Base-by-base conservation (phyloP, 2,329 filamentous ascomycete species). In the Neopestalotiopsis clavispora region DNA sequence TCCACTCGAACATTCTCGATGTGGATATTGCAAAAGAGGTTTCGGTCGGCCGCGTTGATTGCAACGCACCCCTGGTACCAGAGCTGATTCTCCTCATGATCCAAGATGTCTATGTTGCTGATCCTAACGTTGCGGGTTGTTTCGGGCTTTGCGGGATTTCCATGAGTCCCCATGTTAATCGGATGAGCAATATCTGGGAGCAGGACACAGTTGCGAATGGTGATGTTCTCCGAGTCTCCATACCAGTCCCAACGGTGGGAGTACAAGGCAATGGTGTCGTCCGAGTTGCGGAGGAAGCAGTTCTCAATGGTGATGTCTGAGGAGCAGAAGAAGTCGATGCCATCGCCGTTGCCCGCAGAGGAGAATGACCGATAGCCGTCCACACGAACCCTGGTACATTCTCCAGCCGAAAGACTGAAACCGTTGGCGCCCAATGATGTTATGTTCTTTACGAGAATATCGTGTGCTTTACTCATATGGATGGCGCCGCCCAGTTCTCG, bases 261-360 rank as follows among this genome's bases (percentile, higher is more conserved):
- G n/a, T 62, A 62, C n/a, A 62, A n/a, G 17, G 59, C 59, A 30
- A 62, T 34, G 59, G 14, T 62, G 9, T 62, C 59, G 13, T 62
- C 59, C 59, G 59, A 62, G 17, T 62, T 62, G 1, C 59, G 59
- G 13, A 62, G 32, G 30, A 62, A 62, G 6, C 59, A 62, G 32
- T 62, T 34, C 32, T 62, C 59, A 2, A 62, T 34, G 30, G 34
- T 1, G 1, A 62, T 10, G 32, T 62, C 59, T 6, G n/a, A 34
- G 0, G 59, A 62, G 59, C 59, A 62, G 59, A 62, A 62, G 59
- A 62, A 62, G 17, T 62, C 59, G 32, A 62, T 34, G 32, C 59
- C 59, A 34, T 62, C 59, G 4, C 59, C 59, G 12, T 62, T 62
- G 0, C 59, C 59, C 3, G n/a, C n/a, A 0, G 59, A 62, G 14